Evolutionary conservation across 1,139 yeast genomes (phyloP).

Genomic region (Pneumocystis murina): DNA sequence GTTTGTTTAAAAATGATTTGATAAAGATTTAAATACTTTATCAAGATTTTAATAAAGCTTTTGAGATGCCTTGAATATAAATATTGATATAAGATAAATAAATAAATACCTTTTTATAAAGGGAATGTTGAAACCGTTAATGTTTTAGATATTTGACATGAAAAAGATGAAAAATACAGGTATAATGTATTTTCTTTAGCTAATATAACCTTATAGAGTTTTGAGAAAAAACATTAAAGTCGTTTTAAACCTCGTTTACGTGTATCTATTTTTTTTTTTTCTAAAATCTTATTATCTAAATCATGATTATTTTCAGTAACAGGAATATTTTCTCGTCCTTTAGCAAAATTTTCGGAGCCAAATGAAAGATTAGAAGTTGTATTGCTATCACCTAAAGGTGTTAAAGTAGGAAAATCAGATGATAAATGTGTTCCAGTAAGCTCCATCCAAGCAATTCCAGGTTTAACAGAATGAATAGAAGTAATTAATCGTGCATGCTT

Average conservation of each 20-base stretch:
- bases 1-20: too few relatives aligned
- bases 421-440: background rate
- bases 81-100: too few relatives aligned
- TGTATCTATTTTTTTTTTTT: background rate
- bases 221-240: background rate
- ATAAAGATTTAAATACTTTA: too few relatives aligned
- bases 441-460: background rate
- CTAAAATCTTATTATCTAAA: background rate
- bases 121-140: too few relatives aligned
- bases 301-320: background rate
- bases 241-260: background rate
- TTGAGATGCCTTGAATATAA: too few relatives aligned
- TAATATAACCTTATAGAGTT: too few relatives aligned
- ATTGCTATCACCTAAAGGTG: background rate
- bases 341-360: background rate
- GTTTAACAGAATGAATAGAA: constrained; percentile 20
- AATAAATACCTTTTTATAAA: too few relatives aligned
- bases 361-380: background rate
- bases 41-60: too few relatives aligned
- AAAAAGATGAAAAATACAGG: too few relatives aligned
- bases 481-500: constrained; percentile 23
- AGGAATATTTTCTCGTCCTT: background rate
- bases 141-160: too few relatives aligned
- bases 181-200: too few relatives aligned
- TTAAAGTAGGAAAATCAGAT: background rate